Evolutionary conservation across 2,329 filamentous ascomycete genomes (phyloP), one percentile per base, ranked within the genome.

Genomic region (Hymenoscyphus scutula): DNA sequence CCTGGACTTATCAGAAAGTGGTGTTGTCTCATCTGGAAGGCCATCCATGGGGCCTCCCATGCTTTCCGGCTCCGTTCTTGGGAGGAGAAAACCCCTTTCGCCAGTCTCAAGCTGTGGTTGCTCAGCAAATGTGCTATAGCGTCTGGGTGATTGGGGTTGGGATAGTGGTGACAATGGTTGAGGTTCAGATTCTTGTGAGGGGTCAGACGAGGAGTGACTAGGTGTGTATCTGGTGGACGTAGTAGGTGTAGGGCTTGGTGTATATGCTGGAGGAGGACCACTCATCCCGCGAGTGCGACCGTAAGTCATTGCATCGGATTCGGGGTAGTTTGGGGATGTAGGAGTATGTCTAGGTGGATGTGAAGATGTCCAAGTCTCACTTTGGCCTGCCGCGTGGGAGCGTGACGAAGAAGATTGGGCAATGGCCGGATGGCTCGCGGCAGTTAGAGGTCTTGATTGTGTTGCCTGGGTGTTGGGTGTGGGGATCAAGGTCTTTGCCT

Each of bases 221-320:
- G 60, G 55, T 37, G 51, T 58, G 27, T 51, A 34, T 61, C 56
- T 38, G 51, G 38, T 54, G 57, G 61, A 34, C 53, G 60, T 37
- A 58, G 62, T 38, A 60, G 67, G 65, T n/a, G n/a, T n/a, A n/a
- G n/a, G n/a, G 29, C 58, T 65, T 17, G 64, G 62, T 5, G 67
- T 64, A 60, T 73, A 73, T 15, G 71, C 70, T 59, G 71, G 71
- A 41, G 71, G 72, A 34, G 70, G 67, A 27, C 64, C 66, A 38
- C 58, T 61, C 37, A 70, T 62, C 13, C 65, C 61, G n/a, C 63
- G 29, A 58, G 53, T 63, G 15, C 62, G 59, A 34, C 64, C 62
- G 34, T 61, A 61, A 41, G 59, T 63, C 45, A 64, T 59, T 17
- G 53, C 58, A 55, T 65, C 64, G 48, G 48, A 53, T 32, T 48